These are phyloP conservation scores for Euphorbia schlechtendalii DNA, from an alignment of 441 rosid species.

Conservation along the genomic window DNA sequence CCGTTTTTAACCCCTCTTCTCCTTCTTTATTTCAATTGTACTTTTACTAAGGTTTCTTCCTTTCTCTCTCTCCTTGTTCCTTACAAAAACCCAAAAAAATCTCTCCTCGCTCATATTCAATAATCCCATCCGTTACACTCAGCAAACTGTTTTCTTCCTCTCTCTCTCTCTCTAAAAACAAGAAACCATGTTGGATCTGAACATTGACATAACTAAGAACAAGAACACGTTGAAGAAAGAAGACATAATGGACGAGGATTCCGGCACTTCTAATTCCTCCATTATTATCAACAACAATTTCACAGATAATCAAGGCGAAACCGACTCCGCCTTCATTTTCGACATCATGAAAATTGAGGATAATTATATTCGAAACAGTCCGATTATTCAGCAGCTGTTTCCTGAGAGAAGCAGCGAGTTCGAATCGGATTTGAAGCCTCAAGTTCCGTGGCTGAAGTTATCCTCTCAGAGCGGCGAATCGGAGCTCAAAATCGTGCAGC, in stretches of 20 bases:
- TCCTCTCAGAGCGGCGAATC: slow-evolving; percentile 25
- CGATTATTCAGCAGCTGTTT: slow-evolving; percentile 41
- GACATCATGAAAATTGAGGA: slow-evolving; percentile 45
- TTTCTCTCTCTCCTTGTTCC: not conserved
- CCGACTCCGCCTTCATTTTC: slow-evolving; percentile 36
- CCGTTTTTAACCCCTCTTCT: slow-evolving; percentile 12
- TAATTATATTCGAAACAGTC: slow-evolving; percentile 4
- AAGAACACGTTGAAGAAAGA: slow-evolving; percentile 1
- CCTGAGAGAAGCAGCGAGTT: slow-evolving; percentile 28
- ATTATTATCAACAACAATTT: slow-evolving; percentile 26
- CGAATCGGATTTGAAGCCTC: not conserved
- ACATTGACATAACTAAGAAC: slow-evolving; percentile 36
- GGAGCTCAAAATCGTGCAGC: slow-evolving; percentile 32
- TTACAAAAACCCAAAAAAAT: not conserved
- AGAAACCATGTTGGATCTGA: slow-evolving; percentile 67
- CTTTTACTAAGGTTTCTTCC: slow-evolving; percentile 17
- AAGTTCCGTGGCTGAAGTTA: slow-evolving; percentile 45
- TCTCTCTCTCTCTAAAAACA: not conserved
- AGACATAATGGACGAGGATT: slow-evolving; percentile 31
- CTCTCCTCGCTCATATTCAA: slow-evolving; percentile 4
- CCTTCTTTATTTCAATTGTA: slow-evolving; percentile 7
- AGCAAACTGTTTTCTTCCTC: slow-evolving; percentile 1
- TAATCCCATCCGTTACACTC: slow-evolving; percentile 25
- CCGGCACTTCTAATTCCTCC: slow-evolving; percentile 54
- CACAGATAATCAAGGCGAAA: slow-evolving; percentile 31